A percentile compares a stretch with the other conserved stretches of the same genome.
Evolutionary conservation across 176 grass and related monocot species (phyloP).

Genomic region (Coix lacrymajobi): DNA sequence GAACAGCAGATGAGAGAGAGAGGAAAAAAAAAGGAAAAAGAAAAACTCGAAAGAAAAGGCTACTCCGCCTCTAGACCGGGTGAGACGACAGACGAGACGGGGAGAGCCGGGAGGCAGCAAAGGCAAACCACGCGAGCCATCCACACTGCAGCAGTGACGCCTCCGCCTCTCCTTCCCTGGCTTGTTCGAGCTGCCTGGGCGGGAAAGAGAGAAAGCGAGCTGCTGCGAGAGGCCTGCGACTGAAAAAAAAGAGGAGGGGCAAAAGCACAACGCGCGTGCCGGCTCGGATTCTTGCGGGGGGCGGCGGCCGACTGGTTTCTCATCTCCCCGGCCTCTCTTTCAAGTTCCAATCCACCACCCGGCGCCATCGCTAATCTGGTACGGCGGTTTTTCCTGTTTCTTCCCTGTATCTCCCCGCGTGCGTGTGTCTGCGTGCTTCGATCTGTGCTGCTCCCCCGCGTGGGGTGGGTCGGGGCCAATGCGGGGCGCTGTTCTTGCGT

Average conservation of each 20-base stretch:
- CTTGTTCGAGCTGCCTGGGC: constrained; percentile 47
- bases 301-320: background rate
- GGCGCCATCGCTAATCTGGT: constrained; percentile 6
- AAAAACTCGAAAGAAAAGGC: background rate
- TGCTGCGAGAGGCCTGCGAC: background rate
- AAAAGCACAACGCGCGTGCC: background rate
- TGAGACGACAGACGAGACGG: background rate
- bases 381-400: background rate
- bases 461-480: background rate
- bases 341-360: background rate
- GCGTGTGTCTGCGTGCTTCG: background rate
- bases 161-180: background rate
- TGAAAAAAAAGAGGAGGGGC: background rate
- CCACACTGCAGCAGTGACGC: background rate
- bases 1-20: too few relatives aligned
- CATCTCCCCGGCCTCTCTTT: background rate
- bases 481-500: background rate
- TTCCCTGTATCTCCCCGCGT: background rate
- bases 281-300: constrained; percentile 18
- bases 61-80: background rate
- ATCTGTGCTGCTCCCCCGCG: background rate
- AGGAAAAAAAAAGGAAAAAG: too few relatives aligned
- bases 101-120: background rate
- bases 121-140: background rate
- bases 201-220: constrained; percentile 34